Base-by-base conservation (phyloP, 208 protist species). In the Crithidia bombi region DNA sequence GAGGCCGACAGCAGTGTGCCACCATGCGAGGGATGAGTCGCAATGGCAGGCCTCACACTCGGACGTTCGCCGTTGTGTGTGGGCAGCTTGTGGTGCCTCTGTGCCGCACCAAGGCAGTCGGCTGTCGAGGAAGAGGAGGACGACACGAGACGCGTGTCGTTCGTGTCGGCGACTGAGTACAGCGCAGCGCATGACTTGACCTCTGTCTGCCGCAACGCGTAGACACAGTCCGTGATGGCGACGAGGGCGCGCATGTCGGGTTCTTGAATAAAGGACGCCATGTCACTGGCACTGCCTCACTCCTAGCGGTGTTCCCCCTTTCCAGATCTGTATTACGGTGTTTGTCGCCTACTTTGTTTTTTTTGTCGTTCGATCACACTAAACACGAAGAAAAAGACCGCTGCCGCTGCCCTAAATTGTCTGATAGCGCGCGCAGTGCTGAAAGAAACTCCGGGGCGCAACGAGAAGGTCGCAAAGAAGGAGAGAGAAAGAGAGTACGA, bases 151-250 rank as follows among this genome's bases (percentile, higher is more conserved):
- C 12, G 41, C 25, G 57, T n/a, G 17, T n/a, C n/a, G 15, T 6
- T 39, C 14, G 32, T 32, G 43, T 57, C 28, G n/a, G 47, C 10
- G 7, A 54, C 51, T 10, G 30, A 5, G 28, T 50, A 47, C n/a
- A 75, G 55, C 15, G 61, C 33, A 1, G 59, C 26, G 28, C 54
- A 64, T 5, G 62, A 69, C 38, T 43, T 19, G 17, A 63, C 44
- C 10, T 63, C 26, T 0, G 32, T 50, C 26, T 65, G 62, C 23
- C 62, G 63, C 28, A 76, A 39, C 23, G 70, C 56, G 36, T 50
- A 36, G 23, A 76, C 63, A 23, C 70, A 76, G 5, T 63, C 36
- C 19, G 62, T 59, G 47, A 76, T 76, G 1, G 41, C 21, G 46
- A 49, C 14, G n/a, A 76, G 54, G 0, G 63, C 35, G 38, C 63